phyloP scores from a whole-genome alignment of 2,329 filamentous ascomycete species.

The Aspergillus tamarii region DNA sequence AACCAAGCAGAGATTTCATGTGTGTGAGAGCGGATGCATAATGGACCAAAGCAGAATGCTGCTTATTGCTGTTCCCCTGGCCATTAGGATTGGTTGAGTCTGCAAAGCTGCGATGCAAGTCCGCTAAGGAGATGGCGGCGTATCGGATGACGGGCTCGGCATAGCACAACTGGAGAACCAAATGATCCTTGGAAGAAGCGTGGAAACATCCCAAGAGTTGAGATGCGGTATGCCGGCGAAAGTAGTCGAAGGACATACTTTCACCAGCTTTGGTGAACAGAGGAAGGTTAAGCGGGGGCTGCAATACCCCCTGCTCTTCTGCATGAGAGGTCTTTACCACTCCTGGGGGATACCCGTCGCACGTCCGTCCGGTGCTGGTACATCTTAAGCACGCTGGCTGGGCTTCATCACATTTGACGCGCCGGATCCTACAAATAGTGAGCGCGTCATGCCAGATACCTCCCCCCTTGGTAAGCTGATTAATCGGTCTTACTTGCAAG shows the following conservation, averaged over 20 bases:
- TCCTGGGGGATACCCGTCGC: slow-evolving; percentile 9
- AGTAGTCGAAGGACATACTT: neutral
- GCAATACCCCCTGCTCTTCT: neutral
- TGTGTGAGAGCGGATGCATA: neutral
- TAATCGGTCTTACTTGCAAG: neutral
- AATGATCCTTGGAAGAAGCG: neutral
- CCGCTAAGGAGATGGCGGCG: neutral
- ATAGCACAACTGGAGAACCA: neutral
- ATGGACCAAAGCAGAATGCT: neutral
- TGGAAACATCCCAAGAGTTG: neutral
- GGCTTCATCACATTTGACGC: slow-evolving; percentile 32
- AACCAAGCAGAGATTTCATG: neutral
- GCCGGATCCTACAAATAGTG: slow-evolving; percentile 16
- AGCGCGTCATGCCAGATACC: neutral
- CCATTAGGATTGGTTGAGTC: neutral
- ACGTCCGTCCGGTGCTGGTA: slow-evolving; percentile 21
- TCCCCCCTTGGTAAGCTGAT: too few relatives aligned
- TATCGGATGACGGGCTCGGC: neutral
- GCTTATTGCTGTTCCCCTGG: neutral
- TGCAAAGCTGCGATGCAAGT: neutral
- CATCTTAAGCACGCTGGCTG: slow-evolving; percentile 22
- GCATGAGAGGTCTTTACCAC: too few relatives aligned
- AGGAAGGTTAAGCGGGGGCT: neutral
- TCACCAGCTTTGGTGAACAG: neutral
- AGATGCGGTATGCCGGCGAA: neutral